These are phyloP conservation scores for Butyriboletus regius DNA, from an alignment of 1,284 basidiomycete genomes.

Conservation along the genomic window DNA sequence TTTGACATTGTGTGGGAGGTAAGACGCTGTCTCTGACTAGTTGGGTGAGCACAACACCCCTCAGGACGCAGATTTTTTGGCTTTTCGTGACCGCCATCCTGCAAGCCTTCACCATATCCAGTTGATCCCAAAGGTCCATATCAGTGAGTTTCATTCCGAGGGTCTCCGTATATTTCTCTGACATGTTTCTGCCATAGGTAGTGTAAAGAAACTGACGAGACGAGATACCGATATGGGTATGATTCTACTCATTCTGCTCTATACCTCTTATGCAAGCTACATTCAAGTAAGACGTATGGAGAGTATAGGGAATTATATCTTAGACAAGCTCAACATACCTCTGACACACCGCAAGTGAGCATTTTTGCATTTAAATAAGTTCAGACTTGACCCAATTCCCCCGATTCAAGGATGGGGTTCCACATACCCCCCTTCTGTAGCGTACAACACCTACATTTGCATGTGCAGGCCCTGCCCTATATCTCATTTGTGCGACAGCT, in stretches of 20 bases:
- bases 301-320: slow-evolving; percentile 46
- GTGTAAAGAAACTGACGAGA: background rate
- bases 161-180: background rate
- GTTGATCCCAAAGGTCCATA: slow-evolving; percentile 27
- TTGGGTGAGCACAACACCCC: background rate
- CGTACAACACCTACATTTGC: slow-evolving; percentile 74
- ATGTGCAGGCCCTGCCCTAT: slow-evolving; percentile 68
- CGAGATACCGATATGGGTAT: slow-evolving; percentile 25
- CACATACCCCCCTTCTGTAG: slow-evolving; percentile 78
- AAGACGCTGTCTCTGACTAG: background rate
- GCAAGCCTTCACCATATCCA: slow-evolving; percentile 25
- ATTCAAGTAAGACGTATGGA: slow-evolving; percentile 37
- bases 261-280: background rate
- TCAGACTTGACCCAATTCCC: background rate
- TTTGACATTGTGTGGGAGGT: slow-evolving; percentile 31
- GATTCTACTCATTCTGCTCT: background rate
- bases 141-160: slow-evolving; percentile 11
- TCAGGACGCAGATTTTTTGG: slow-evolving; percentile 27
- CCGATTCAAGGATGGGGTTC: slow-evolving; percentile 55
- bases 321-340: slow-evolving; percentile 44
- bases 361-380: background rate
- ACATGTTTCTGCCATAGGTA: background rate
- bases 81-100: slow-evolving; percentile 26
- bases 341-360: slow-evolving; percentile 40
- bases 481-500: slow-evolving; percentile 37